Evolutionary conservation across 2,329 filamentous ascomycete species (phyloP).

Genomic region (Pseudocercospora crystallina): DNA sequence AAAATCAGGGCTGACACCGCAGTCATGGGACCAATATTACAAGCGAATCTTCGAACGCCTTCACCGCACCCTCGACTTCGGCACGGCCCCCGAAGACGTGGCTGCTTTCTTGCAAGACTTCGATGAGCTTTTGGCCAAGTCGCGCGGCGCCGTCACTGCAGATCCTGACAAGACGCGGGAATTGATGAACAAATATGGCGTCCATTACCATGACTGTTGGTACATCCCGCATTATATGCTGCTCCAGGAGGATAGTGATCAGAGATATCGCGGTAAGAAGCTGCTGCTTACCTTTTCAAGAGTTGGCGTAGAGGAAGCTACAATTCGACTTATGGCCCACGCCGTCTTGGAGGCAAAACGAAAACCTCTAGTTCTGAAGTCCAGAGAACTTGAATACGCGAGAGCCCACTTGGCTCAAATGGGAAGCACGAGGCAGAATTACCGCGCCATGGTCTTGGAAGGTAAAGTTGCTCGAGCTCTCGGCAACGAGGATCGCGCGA

Average conservation of each 20-base stretch:
- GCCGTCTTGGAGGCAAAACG: slow-evolving; percentile 17
- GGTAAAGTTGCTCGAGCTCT: slow-evolving; percentile 28
- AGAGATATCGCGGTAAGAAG: slow-evolving; percentile 22
- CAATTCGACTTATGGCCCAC: slow-evolving; percentile 27
- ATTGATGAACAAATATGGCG: slow-evolving; percentile 7
- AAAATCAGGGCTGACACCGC: background rate
- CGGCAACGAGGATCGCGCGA: slow-evolving; percentile 27
- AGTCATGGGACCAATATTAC: background rate
- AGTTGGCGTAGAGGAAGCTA: slow-evolving; percentile 25
- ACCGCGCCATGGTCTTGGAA: slow-evolving; percentile 31
- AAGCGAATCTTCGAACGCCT: background rate
- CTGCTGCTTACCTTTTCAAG: slow-evolving; percentile 26
- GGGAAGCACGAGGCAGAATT: slow-evolving; percentile 23
- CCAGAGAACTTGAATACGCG: slow-evolving; percentile 17
- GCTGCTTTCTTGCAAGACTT: slow-evolving; percentile 13
- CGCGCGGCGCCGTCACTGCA: background rate
- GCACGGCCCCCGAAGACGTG: slow-evolving; percentile 9
- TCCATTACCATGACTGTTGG: slow-evolving; percentile 9
- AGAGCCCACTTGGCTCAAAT: slow-evolving; percentile 25
- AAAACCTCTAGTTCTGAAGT: slow-evolving; percentile 17
- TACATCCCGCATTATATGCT: slow-evolving; percentile 12
- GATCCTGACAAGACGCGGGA: slow-evolving; percentile 7
- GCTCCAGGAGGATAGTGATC: background rate
- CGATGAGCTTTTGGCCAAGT: background rate
- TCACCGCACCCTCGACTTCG: background rate